Percentiles rank a stretch among this genome's conserved stretches.
phyloP scores from a whole-genome alignment of 768 basidiomycete species.

The Mycena venus region DNA sequence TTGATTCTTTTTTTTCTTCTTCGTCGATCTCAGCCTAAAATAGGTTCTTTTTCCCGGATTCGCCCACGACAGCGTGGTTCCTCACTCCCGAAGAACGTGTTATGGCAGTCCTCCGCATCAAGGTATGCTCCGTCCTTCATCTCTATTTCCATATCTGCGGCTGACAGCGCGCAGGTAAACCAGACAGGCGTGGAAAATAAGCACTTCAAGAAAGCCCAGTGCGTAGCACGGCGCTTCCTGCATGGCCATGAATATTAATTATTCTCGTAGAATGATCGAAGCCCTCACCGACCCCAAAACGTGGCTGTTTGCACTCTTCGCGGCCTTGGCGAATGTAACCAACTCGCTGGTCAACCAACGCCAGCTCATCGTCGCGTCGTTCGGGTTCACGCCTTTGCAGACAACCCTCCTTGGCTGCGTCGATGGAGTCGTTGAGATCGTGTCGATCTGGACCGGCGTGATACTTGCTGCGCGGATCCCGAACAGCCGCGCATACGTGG shows the following conservation, averaged over 20 bases:
- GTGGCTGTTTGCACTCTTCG: conserved; percentile 69
- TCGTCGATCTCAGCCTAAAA: too few relatives aligned
- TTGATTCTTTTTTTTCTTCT: conserved; percentile 59
- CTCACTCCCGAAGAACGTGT: conserved; percentile 64
- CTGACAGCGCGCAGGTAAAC: too few relatives aligned
- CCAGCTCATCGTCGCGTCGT: conserved; percentile 61
- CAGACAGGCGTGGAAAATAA: conserved; percentile 90
- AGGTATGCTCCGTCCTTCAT: conserved; percentile 49
- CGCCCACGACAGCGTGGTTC: conserved; percentile 73
- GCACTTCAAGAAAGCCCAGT: conserved; percentile 85
- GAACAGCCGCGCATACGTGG: conserved; percentile 63
- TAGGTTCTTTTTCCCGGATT: conserved; percentile 64
- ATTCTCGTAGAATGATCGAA: conserved; percentile 60
- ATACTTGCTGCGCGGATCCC: conserved; percentile 53
- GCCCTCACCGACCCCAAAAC: conserved; percentile 67
- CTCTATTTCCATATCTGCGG: not conserved
- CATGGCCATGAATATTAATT: conserved; percentile 58
- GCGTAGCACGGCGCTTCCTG: conserved; percentile 64
- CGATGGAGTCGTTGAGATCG: conserved; percentile 62
- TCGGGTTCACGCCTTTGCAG: conserved; percentile 63
- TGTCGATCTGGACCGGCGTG: conserved; percentile 66
- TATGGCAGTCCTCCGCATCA: conserved; percentile 65
- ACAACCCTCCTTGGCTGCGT: conserved; percentile 68
- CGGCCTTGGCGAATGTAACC: conserved; percentile 61
- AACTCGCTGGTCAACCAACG: conserved; percentile 62